phyloP scores from a whole-genome alignment of 768 basidiomycete species.

The Termitomyces sp. region DNA sequence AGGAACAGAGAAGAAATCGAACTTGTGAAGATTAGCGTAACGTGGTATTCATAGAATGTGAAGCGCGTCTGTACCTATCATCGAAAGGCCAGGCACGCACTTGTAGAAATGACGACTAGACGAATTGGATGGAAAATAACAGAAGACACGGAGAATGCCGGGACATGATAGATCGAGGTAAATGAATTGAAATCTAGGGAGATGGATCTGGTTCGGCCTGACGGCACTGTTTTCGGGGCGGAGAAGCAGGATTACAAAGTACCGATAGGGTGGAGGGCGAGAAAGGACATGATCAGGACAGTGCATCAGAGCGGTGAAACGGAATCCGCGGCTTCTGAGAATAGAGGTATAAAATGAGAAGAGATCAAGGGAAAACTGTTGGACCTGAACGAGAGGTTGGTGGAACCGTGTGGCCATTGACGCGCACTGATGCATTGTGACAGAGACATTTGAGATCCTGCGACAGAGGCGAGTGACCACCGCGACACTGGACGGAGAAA shows the following conservation, averaged over 20 bases:
- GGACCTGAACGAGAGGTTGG: neutral
- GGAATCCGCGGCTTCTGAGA: slow-evolving; percentile 15
- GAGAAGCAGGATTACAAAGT: slow-evolving; percentile 28
- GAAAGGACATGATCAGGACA: slow-evolving; percentile 7
- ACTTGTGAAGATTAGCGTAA: slow-evolving; percentile 14
- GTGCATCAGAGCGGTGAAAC: slow-evolving; percentile 1
- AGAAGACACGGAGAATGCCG: slow-evolving; percentile 12
- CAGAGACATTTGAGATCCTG: neutral
- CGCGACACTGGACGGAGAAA: neutral
- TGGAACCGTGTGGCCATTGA: neutral
- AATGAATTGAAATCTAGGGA: slow-evolving; percentile 15
- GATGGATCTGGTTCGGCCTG: slow-evolving; percentile 43
- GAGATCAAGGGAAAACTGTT: neutral
- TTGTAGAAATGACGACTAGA: neutral
- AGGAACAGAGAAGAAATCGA: slow-evolving; percentile 7
- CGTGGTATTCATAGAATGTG: neutral
- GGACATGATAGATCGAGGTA: slow-evolving; percentile 15
- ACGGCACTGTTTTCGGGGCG: slow-evolving; percentile 42
- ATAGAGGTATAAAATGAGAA: slow-evolving; percentile 8
- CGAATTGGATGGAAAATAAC: slow-evolving; percentile 5
- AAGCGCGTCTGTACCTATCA: slow-evolving; percentile 14
- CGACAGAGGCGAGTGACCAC: neutral
- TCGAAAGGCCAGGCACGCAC: slow-evolving; percentile 8
- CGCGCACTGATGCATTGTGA: neutral
- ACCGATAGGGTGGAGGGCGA: slow-evolving; percentile 33